Evolutionary conservation across 306 rosid genomes (phyloP).

Genomic region (Hippophae tibetana): DNA sequence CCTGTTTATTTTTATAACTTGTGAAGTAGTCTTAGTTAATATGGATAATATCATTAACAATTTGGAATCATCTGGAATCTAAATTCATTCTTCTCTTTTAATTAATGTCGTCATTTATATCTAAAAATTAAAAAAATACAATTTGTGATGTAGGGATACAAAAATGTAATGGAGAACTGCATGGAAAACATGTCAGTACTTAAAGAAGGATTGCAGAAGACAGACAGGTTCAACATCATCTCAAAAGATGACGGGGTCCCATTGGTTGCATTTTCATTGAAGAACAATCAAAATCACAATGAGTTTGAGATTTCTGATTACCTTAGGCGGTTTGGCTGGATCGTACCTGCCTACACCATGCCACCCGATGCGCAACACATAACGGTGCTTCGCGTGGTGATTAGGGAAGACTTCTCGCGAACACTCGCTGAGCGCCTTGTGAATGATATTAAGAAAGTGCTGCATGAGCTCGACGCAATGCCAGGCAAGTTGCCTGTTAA

Average conservation of each 20-base stretch:
- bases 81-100: neutral
- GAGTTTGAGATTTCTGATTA: constrained; percentile 73
- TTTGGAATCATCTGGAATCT: too few species aligned
- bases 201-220: constrained; percentile 60
- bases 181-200: constrained; percentile 79
- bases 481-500: constrained; percentile 35
- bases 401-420: constrained; percentile 81
- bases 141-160: constrained; percentile 51
- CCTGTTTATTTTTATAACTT: too few species aligned
- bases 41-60: neutral
- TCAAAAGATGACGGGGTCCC: constrained; percentile 87
- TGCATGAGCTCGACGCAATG: constrained; percentile 68
- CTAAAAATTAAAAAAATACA: neutral
- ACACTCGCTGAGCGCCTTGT: constrained; percentile 86
- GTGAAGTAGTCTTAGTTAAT: too few species aligned
- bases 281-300: constrained; percentile 41
- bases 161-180: constrained; percentile 82
- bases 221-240: constrained; percentile 53
- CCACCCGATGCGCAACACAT: constrained; percentile 75
- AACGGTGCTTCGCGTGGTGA: constrained; percentile 77
- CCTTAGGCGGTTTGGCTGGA: constrained; percentile 81
- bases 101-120: neutral
- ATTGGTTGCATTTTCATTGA: constrained; percentile 75
- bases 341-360: constrained; percentile 93
- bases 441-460: constrained; percentile 45